Percentiles rank a stretch among this genome's conserved stretches.
Conservation (phyloP, 345 rosid species). For the Geranium brycei region DNA sequence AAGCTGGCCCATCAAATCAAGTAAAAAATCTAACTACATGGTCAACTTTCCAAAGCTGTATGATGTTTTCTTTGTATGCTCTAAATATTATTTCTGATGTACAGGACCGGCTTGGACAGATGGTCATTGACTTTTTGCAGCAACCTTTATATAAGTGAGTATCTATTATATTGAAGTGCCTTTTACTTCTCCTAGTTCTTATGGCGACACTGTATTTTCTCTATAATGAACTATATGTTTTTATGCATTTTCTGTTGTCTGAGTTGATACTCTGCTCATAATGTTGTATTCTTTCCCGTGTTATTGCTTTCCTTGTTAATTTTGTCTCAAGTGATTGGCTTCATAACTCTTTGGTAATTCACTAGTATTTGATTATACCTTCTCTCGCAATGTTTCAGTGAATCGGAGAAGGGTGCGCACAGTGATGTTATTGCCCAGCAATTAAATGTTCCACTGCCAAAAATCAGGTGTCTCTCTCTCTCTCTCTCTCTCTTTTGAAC, state of each 20-base stretch:
- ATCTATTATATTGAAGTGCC: not conserved
- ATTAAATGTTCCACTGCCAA: conserved; percentile 39
- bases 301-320: too few species aligned
- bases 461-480: conserved; percentile 42
- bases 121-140: conserved; percentile 42
- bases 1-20: conserved; percentile 39
- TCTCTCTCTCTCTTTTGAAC: not conserved
- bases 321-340: too few species aligned
- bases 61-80: conserved; percentile 3
- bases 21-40: conserved; percentile 19
- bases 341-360: not conserved
- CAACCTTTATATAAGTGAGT: conserved; percentile 63
- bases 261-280: too few species aligned
- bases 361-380: not conserved
- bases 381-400: conserved; percentile 21
- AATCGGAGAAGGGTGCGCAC: conserved; percentile 50
- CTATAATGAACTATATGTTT: not conserved
- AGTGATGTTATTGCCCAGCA: conserved; percentile 40
- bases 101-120: conserved; percentile 25
- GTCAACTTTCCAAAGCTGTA: not conserved
- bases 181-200: not conserved
- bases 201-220: not conserved
- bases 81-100: conserved; percentile 13
- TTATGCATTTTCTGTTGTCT: not conserved
- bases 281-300: too few species aligned